These are phyloP conservation scores for Lyophyllum atratum DNA, from an alignment of 768 basidiomycete species.

Conservation along the genomic window DNA sequence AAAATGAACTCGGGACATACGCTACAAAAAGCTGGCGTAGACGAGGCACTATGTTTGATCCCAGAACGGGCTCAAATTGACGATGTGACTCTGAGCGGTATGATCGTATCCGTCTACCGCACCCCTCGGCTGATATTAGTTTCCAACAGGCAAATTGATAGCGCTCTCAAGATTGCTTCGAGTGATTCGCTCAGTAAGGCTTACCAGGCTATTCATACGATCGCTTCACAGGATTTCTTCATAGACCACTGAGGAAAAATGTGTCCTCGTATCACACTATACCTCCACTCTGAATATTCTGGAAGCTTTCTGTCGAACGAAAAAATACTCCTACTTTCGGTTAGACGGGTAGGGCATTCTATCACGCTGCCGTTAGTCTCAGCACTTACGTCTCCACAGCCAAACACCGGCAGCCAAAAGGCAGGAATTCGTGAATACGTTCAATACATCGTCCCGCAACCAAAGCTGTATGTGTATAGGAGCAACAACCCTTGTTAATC, in stretches of 20 bases:
- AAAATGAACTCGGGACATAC: slow-evolving; percentile 40
- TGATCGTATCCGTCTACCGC: slow-evolving; percentile 10
- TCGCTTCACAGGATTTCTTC: background rate
- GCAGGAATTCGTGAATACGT: slow-evolving; percentile 84
- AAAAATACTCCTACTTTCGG: slow-evolving; percentile 76
- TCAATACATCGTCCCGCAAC: slow-evolving; percentile 78
- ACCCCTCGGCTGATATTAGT: background rate
- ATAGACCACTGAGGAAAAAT: slow-evolving; percentile 90
- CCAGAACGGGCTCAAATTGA: slow-evolving; percentile 62
- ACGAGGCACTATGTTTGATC: slow-evolving; percentile 62
- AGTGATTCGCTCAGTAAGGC: slow-evolving; percentile 54
- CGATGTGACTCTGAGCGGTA: slow-evolving; percentile 83
- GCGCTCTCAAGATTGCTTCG: slow-evolving; percentile 67
- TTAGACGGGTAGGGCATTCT: slow-evolving; percentile 72
- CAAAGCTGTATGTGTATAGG: slow-evolving; percentile 65
- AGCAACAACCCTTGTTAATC: background rate
- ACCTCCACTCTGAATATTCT: slow-evolving; percentile 93
- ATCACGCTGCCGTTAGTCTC: slow-evolving; percentile 11
- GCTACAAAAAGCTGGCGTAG: slow-evolving; percentile 49
- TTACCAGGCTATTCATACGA: background rate
- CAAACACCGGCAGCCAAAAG: slow-evolving; percentile 76
- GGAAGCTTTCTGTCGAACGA: slow-evolving; percentile 80
- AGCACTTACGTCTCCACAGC: slow-evolving; percentile 34
- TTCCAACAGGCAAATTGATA: slow-evolving; percentile 69
- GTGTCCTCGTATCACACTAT: slow-evolving; percentile 95